These are phyloP conservation scores for Mycena galericulata DNA, from an alignment of 768 basidiomycete species.

Conservation along the genomic window DNA sequence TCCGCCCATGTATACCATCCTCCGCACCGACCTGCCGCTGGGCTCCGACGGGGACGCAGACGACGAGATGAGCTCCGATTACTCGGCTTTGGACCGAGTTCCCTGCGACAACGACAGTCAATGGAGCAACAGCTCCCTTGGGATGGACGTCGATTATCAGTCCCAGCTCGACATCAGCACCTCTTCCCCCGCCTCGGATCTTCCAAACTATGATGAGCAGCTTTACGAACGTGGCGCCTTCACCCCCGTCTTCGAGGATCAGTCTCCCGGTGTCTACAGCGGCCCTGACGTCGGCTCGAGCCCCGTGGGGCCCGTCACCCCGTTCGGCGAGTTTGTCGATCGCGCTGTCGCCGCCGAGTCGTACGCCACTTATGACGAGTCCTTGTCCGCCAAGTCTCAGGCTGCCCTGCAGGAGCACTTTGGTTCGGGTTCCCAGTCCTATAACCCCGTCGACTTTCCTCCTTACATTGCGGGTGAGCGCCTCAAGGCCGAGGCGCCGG, in stretches of 20 bases:
- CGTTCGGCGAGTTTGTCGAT: slow-evolving; percentile 83
- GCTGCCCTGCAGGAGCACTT: slow-evolving; percentile 32
- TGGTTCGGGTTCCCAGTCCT: slow-evolving; percentile 36
- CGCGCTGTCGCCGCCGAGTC: slow-evolving; percentile 66
- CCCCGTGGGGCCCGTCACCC: slow-evolving; percentile 80
- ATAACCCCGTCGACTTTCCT: slow-evolving; percentile 35
- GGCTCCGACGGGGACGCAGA: slow-evolving; percentile 50
- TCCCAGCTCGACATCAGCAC: slow-evolving; percentile 35
- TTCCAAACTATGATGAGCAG: slow-evolving; percentile 43
- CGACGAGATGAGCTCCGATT: slow-evolving; percentile 59
- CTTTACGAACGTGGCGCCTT: slow-evolving; percentile 60
- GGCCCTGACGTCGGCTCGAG: slow-evolving; percentile 71
- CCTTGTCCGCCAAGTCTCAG: slow-evolving; percentile 41
- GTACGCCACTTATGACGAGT: slow-evolving; percentile 21
- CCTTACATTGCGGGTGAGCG: slow-evolving; percentile 46
- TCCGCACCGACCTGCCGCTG: slow-evolving; percentile 17
- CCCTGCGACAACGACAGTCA: slow-evolving; percentile 52
- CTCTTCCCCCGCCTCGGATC: slow-evolving; percentile 36
- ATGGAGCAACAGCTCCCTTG: slow-evolving; percentile 50
- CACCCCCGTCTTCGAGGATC: slow-evolving; percentile 73
- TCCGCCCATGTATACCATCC: slow-evolving; percentile 72
- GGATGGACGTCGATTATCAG: slow-evolving; percentile 45
- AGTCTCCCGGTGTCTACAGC: slow-evolving; percentile 65
- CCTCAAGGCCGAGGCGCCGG: slow-evolving; percentile 49
- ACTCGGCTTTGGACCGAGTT: slow-evolving; percentile 48